A percentile compares a stretch with the other conserved stretches of the same genome.
These are phyloP conservation scores for Xylaria sp. DNA, from an alignment of 2,329 filamentous ascomycete genomes.

Conservation along the genomic window DNA sequence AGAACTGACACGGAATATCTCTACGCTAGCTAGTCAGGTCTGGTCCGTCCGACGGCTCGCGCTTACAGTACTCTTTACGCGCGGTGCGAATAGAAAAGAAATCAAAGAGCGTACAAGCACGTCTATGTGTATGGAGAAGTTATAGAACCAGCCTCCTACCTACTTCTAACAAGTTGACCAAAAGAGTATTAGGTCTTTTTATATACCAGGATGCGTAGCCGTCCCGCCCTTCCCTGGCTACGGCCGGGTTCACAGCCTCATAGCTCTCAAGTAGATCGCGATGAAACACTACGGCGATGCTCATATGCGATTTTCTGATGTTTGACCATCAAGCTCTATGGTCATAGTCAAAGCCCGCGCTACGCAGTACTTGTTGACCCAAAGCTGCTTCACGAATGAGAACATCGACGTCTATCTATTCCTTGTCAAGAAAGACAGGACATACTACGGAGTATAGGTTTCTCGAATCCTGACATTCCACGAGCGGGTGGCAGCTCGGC, in stretches of 20 bases:
- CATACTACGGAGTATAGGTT: not conserved
- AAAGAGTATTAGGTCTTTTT: not conserved
- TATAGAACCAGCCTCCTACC: not conserved
- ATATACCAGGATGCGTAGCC: not conserved
- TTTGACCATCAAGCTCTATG: not conserved
- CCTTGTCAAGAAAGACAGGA: conserved; percentile 12
- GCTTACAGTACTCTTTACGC: not conserved
- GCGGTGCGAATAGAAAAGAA: too few relatives aligned
- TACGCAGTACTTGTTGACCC: not conserved
- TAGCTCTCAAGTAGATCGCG: not conserved
- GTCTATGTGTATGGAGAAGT: not conserved
- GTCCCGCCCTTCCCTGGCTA: conserved; percentile 1
- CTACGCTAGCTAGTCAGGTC: not conserved
- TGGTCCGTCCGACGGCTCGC: not conserved
- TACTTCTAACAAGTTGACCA: not conserved
- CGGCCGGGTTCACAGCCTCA: conserved; percentile 6
- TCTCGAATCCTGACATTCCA: conserved; percentile 23
- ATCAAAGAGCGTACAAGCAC: not conserved
- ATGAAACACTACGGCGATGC: not conserved
- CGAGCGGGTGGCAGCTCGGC: conserved; percentile 12
- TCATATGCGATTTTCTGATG: not conserved
- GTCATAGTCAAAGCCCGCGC: not conserved
- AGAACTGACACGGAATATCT: not conserved
- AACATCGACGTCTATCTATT: not conserved
- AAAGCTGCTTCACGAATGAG: not conserved